These are phyloP conservation scores for Talaromyces sp. DNA, from an alignment of 2,329 filamentous ascomycete species.

Conservation along the genomic window DNA sequence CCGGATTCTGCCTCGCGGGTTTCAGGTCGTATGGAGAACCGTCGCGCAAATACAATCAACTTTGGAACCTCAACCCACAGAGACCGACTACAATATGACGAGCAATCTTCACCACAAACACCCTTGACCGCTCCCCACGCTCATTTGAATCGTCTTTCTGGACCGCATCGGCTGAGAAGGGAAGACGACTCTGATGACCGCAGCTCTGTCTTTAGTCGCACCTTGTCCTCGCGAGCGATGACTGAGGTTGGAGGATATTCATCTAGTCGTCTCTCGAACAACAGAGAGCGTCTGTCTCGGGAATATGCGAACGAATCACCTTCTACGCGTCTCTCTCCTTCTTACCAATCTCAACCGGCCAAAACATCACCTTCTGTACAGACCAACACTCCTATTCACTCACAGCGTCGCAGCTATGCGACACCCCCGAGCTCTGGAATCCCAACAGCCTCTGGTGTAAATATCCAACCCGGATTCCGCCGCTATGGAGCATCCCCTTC, in stretches of 20 bases:
- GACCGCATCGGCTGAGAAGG: slow-evolving; percentile 33
- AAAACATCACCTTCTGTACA: slow-evolving; percentile 27
- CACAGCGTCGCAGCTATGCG: slow-evolving; percentile 31
- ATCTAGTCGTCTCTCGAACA: slow-evolving; percentile 23
- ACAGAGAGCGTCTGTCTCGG: slow-evolving; percentile 30
- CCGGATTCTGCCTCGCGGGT: slow-evolving; percentile 22
- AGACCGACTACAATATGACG: slow-evolving; percentile 22
- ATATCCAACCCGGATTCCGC: slow-evolving; percentile 38
- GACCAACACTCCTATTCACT: slow-evolving; percentile 24
- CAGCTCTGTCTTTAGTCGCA: slow-evolving; percentile 27
- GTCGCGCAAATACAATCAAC: slow-evolving; percentile 34
- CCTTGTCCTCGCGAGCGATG: slow-evolving; percentile 37
- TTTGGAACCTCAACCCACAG: slow-evolving; percentile 14
- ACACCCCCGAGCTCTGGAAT: slow-evolving; percentile 26
- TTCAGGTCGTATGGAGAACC: slow-evolving; percentile 34
- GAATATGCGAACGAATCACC: slow-evolving; percentile 22
- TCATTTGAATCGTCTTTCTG: slow-evolving; percentile 37
- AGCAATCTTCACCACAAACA: slow-evolving; percentile 23
- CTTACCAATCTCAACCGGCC: slow-evolving; percentile 17
- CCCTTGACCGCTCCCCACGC: slow-evolving; percentile 26
- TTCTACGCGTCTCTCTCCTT: slow-evolving; percentile 18
- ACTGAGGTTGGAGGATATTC: slow-evolving; percentile 33
- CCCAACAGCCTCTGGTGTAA: slow-evolving; percentile 31
- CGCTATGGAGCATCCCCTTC: slow-evolving; percentile 27
- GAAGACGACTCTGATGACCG: slow-evolving; percentile 28